Evolutionary conservation across 1,284 basidiomycete species (phyloP).

Genomic region (Apiotrichum laibachii): DNA sequence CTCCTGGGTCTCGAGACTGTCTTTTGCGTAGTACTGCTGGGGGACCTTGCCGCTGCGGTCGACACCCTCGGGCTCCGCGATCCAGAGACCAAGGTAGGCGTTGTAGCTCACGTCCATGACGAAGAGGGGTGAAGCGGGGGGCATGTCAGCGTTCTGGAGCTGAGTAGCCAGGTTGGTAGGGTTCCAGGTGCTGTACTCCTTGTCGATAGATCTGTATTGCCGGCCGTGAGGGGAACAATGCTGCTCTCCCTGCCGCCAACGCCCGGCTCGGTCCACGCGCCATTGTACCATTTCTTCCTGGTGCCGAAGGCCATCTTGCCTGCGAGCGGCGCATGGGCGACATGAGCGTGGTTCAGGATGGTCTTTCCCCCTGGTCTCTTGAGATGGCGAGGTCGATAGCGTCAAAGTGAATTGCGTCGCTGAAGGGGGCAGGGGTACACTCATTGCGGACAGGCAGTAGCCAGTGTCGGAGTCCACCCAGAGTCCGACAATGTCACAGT

Average conservation of each 20-base stretch:
- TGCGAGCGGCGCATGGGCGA: constrained; percentile 12
- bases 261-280: constrained; percentile 14
- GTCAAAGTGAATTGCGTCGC: constrained; percentile 20
- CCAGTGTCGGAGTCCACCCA: constrained; percentile 22
- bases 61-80: constrained; percentile 13
- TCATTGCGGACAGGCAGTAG: constrained; percentile 22
- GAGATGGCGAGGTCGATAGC: constrained; percentile 16
- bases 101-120: constrained; percentile 18
- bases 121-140: constrained; percentile 13
- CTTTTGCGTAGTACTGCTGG: constrained; percentile 15
- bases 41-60: constrained; percentile 11
- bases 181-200: constrained; percentile 12
- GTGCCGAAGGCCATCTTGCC: constrained; percentile 11
- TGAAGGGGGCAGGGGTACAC: constrained; percentile 14
- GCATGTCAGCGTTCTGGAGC: constrained; percentile 5
- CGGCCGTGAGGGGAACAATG: constrained; percentile 7
- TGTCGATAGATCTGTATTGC: constrained; percentile 4
- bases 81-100: constrained; percentile 18
- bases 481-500: constrained; percentile 15
- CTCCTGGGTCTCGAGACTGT: constrained; percentile 11
- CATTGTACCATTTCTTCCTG: constrained; percentile 17
- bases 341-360: constrained; percentile 10
- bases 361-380: constrained; percentile 14
- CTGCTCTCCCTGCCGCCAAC: constrained; percentile 13
- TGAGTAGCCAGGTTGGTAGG: background rate